Evolutionary conservation across 345 rosid species (phyloP), one percentile per base, ranked within the genome.

Genomic region (Eucalyptus lansdowneana): DNA sequence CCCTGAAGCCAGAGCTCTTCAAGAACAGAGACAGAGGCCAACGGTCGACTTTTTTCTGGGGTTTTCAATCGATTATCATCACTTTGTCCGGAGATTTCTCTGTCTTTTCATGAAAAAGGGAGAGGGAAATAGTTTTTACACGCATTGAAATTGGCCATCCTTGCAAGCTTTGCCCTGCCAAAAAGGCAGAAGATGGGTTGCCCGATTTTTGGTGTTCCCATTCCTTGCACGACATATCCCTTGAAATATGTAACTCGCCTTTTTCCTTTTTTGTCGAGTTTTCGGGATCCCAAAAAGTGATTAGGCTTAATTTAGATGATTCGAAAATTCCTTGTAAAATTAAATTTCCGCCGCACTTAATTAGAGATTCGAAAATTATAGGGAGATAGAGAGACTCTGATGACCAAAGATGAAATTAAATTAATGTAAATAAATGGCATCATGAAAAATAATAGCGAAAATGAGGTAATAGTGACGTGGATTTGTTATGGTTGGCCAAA

Each of bases 341-440:
- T 21, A 2, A 37, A 76, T 76, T 76, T 37, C 12, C 5, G 9
- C 25, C 8, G 12, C 42, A 37, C 81, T 19, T 19, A 37, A 37
- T 5, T 19, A 37, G 24, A 5, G 14, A 19, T 37, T 37, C 14
- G 15, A 12, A 60, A 60, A 60, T 25, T 25, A 60, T 60, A 60
- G 29, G 6, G 15, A 67, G 80, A 67, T 2, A 8, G 42, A 8
- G 42, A 0, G 14, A 19, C 7, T 72, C 6, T 10, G 0, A 37
- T 72, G 25, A 37, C 14, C 22, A 5, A 42, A 37, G 14, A 19
- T 19, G 22, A 10, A 2, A 65, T 11, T 65, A 0, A 29, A n/a
- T 65, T 65, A 65, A n/a, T 37, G 40, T 7, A n/a, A 2, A n/a
- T 65, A 29, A 14, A 0, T 29, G 37, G 15, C 1, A 65, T n/a